Evolutionary conservation across 176 grass and related monocot species (phyloP).

Genomic region (Triticum timopheevii): DNA sequence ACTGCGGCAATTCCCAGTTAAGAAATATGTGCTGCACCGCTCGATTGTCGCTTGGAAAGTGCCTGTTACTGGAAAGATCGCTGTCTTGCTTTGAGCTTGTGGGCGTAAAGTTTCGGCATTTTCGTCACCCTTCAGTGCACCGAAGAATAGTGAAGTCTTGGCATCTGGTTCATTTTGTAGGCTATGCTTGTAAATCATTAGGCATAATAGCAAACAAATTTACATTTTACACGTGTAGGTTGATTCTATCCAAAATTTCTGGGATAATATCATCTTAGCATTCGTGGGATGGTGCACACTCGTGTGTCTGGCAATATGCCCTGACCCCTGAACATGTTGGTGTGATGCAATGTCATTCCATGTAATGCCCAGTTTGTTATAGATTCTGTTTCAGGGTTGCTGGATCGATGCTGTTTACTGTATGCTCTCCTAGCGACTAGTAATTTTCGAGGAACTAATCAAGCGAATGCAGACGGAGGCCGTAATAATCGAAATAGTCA

Average conservation of each 20-base stretch:
- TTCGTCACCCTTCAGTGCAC: background rate
- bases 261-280: background rate
- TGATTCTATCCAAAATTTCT: background rate
- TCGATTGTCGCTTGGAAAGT: background rate
- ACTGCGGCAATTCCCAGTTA: background rate
- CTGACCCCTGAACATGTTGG: background rate
- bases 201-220: background rate
- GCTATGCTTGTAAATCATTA: background rate
- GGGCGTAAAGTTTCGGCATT: background rate
- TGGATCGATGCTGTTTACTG: too few relatives aligned
- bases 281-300: too few relatives aligned
- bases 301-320: too few relatives aligned
- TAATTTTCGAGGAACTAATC: too few relatives aligned
- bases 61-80: background rate
- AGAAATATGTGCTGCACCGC: background rate
- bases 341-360: background rate
- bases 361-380: too few relatives aligned
- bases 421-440: too few relatives aligned
- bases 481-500: too few relatives aligned
- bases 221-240: background rate
- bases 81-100: background rate
- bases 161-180: background rate
- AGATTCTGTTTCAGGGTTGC: too few relatives aligned
- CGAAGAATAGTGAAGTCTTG: background rate
- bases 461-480: too few relatives aligned